These are phyloP conservation scores for Backusella australiensis DNA, from an alignment of 192 early-diverging fungal species.

Conservation along the genomic window DNA sequence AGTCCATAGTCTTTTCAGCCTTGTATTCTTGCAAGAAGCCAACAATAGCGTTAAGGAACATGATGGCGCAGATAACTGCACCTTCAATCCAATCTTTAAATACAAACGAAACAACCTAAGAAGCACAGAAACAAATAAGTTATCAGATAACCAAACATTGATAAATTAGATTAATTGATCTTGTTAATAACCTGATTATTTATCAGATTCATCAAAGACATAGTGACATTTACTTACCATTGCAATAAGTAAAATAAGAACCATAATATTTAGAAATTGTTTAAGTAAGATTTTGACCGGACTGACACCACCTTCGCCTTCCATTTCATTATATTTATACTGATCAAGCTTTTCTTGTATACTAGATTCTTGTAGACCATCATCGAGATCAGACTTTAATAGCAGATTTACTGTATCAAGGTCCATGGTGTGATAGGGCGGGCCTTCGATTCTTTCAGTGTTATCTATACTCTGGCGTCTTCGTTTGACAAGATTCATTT, in stretches of 20 bases:
- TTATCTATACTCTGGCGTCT: constrained; percentile 16
- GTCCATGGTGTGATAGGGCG: constrained; percentile 37
- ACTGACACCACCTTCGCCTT: constrained; percentile 64
- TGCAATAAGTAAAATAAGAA: constrained; percentile 66
- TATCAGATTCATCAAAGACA: neutral
- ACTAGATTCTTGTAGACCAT: constrained; percentile 49
- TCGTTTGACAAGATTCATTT: constrained; percentile 29
- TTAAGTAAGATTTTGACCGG: constrained; percentile 59
- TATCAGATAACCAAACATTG: neutral
- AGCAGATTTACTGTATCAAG: constrained; percentile 27
- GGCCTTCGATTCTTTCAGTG: constrained; percentile 16
- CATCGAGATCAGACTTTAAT: constrained; percentile 31
- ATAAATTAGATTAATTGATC: constrained; percentile 1
- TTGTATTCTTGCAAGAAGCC: constrained; percentile 96
- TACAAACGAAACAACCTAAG: constrained; percentile 57
- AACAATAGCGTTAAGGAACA: constrained; percentile 84
- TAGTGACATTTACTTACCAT: constrained; percentile 26
- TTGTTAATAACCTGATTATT: neutral
- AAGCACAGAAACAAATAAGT: neutral
- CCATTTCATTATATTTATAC: constrained; percentile 63
- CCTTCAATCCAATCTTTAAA: constrained; percentile 70
- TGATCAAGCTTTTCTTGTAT: constrained; percentile 37
- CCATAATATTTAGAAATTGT: constrained; percentile 66
- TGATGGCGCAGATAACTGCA: constrained; percentile 77
- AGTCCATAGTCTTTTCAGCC: constrained; percentile 93